Conservation (phyloP, 2,329 filamentous ascomycete genomes). For the Thermothelomyces thermophilus region DNA sequence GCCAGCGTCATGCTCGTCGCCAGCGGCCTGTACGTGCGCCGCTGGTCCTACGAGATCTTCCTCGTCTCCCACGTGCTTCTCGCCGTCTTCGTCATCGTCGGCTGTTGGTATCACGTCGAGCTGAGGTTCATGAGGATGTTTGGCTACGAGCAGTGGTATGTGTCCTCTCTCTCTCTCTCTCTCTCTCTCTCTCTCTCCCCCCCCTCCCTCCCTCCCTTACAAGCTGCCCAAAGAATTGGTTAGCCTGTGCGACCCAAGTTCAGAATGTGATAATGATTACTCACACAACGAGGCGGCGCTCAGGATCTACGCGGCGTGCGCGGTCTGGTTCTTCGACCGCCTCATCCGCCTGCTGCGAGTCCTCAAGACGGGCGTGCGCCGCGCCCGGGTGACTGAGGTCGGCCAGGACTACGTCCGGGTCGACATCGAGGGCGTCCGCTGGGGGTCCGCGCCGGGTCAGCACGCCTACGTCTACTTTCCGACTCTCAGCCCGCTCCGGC, state of each 20-base stretch:
- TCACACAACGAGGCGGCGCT: no score
- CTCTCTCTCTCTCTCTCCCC: no score
- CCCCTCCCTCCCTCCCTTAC: no score
- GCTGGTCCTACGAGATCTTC: constrained; percentile 38
- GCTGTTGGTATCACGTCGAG: constrained; percentile 38
- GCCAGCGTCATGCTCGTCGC: constrained; percentile 29
- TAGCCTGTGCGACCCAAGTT: no score
- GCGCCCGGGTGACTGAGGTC: not conserved
- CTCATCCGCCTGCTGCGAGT: not conserved
- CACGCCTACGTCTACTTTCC: constrained; percentile 39
- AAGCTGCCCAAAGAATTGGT: no score
- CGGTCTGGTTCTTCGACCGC: not conserved
- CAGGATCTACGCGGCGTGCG: not conserved
- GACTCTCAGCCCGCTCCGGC: constrained; percentile 19
- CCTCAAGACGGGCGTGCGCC: not conserved
- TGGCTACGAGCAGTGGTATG: constrained; percentile 41
- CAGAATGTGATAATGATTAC: no score
- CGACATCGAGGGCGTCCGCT: not conserved
- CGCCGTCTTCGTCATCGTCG: constrained; percentile 36
- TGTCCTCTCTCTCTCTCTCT: not conserved
- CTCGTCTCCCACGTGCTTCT: constrained; percentile 38
- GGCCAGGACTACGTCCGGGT: not conserved
- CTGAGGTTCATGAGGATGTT: constrained; percentile 29
- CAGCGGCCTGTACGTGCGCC: constrained; percentile 33
- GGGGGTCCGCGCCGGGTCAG: not conserved